These are phyloP conservation scores for Xylariaceae sp. DNA, from an alignment of 2,329 filamentous ascomycete genomes.

Conservation along the genomic window DNA sequence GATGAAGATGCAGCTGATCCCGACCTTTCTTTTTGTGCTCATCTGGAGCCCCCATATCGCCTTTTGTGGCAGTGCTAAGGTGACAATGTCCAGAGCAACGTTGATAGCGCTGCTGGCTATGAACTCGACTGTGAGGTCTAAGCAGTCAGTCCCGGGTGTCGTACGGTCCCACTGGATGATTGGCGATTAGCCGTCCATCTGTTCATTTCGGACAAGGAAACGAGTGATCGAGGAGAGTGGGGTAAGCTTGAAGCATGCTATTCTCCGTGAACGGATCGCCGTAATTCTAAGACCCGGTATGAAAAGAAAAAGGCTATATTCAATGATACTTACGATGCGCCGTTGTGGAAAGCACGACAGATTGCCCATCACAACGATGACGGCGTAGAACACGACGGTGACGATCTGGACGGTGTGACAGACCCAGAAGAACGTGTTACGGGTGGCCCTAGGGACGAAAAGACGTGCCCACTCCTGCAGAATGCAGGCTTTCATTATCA, in stretches of 20 bases:
- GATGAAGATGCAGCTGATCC: conserved; percentile 1
- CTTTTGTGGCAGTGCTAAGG: conserved; percentile 1
- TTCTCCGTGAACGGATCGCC: too few species aligned
- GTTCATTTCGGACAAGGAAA: too few species aligned
- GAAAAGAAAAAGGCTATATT: too few species aligned
- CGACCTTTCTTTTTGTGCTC: conserved; percentile 1
- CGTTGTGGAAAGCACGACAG: background rate
- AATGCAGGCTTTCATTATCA: background rate
- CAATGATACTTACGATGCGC: too few species aligned
- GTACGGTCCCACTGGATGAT: conserved; percentile 23
- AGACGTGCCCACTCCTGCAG: background rate
- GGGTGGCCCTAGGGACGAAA: background rate
- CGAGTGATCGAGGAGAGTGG: too few species aligned
- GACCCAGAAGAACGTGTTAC: background rate
- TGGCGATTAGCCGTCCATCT: too few species aligned
- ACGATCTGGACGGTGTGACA: background rate
- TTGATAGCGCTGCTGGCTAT: conserved; percentile 1
- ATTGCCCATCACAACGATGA: background rate
- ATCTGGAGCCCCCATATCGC: conserved; percentile 2
- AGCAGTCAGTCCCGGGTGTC: conserved; percentile 13
- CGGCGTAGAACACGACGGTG: background rate
- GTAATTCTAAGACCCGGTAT: too few species aligned
- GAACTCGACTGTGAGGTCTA: background rate
- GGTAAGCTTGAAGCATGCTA: too few species aligned
- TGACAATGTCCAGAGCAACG: conserved; percentile 1